Conservation (phyloP, 768 basidiomycete species). For the Erythrobasidium yunnanense region DNA sequence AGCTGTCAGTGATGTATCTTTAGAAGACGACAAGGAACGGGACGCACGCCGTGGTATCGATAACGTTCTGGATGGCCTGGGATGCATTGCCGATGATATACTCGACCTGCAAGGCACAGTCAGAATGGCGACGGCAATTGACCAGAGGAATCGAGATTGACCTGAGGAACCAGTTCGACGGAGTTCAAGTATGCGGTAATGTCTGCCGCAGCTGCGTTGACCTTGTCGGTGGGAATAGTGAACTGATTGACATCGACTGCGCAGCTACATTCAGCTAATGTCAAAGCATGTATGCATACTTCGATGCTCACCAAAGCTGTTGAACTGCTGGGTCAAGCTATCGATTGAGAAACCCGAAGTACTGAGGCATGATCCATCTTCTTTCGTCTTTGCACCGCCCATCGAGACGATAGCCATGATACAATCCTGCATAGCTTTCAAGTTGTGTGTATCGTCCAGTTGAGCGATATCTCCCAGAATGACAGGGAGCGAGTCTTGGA, state of each 20-base stretch:
- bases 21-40: too few relatives aligned
- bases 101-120: too few relatives aligned
- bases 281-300: too few relatives aligned
- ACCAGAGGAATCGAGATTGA: too few relatives aligned
- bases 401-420: slow-evolving; percentile 9
- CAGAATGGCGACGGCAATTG: too few relatives aligned
- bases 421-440: slow-evolving; percentile 1
- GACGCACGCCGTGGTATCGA: neutral
- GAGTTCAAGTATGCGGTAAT: slow-evolving; percentile 1
- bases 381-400: slow-evolving; percentile 3
- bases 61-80: slow-evolving; percentile 12
- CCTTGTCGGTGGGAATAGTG: neutral
- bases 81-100: slow-evolving; percentile 22
- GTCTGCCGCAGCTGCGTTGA: neutral
- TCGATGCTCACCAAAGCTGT: slow-evolving; percentile 8
- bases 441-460: slow-evolving; percentile 15
- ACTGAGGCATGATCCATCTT: slow-evolving; percentile 13
- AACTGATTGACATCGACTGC: neutral
- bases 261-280: too few relatives aligned
- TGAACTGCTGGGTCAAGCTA: slow-evolving; percentile 3
- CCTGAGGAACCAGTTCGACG: slow-evolving; percentile 6
- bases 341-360: slow-evolving; percentile 7
- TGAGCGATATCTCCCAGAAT: neutral
- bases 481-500: slow-evolving; percentile 1
- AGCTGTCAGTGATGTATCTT: too few relatives aligned